phyloP scores from a whole-genome alignment of 805 yeast species.

The Candida rishiriensis region DNA sequence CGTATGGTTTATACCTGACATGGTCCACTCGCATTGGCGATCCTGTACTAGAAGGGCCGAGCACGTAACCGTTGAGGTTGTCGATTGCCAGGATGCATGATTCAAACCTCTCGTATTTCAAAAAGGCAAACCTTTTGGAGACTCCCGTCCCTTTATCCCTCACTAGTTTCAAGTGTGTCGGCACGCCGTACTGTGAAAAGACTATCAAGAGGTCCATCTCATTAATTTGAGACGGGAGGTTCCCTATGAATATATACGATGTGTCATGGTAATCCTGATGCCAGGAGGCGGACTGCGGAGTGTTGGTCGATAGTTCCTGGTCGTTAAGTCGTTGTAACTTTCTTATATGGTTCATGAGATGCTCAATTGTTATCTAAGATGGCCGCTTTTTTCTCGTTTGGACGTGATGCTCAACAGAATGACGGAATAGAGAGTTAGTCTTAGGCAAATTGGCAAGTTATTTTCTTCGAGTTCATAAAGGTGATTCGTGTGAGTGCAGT shows the following conservation, averaged over 20 bases:
- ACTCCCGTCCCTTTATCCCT: slow-evolving; percentile 63
- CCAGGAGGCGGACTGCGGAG: slow-evolving; percentile 73
- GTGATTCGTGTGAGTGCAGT: too few species aligned
- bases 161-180: slow-evolving; percentile 66
- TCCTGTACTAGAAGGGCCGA: slow-evolving; percentile 35
- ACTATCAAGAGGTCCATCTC: slow-evolving; percentile 75
- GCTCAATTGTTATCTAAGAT: too few species aligned
- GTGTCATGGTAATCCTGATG: slow-evolving; percentile 78
- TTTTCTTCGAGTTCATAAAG: too few species aligned
- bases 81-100: slow-evolving; percentile 85
- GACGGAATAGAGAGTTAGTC: too few species aligned
- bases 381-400: too few species aligned
- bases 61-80: slow-evolving; percentile 67
- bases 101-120: slow-evolving; percentile 77
- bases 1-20: slow-evolving; percentile 48
- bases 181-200: slow-evolving; percentile 88
- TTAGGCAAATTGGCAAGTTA: too few species aligned
- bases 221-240: slow-evolving; percentile 55
- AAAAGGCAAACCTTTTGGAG: slow-evolving; percentile 71
- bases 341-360: slow-evolving; percentile 18
- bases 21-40: slow-evolving; percentile 64
- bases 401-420: too few species aligned
- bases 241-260: slow-evolving; percentile 74
- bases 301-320: slow-evolving; percentile 59
- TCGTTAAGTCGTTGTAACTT: slow-evolving; percentile 55